Evolutionary conservation across 2,329 filamentous ascomycete genomes (phyloP), one percentile per base, ranked within the genome.

Genomic region (Balansia obtecta): DNA sequence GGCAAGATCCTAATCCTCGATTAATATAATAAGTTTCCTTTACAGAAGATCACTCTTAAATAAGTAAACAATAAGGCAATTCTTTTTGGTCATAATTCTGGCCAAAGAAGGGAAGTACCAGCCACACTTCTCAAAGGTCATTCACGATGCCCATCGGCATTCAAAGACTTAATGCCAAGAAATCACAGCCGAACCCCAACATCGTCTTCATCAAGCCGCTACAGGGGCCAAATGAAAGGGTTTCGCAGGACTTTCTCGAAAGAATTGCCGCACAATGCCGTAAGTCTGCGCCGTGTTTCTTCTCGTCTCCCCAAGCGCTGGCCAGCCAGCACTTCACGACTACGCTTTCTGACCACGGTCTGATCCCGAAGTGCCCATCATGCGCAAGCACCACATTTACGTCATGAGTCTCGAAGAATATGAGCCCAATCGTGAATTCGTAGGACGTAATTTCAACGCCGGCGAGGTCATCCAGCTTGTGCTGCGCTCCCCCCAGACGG

Each of bases 401-500:
- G 77, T 87, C 47, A 83, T 77, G 63, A 77, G 82, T 1, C 73
- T 95, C 0, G 88, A 94, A 64, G 88, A 95, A 62, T 88, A 87
- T 61, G 81, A 84, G 50, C 81, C 85, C 1, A 95, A 95, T 59
- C 71, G 71, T 41, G 87, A 94, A 65, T 95, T 95, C 60, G 82
- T 88, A 40, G 88, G 88, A 3, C 85, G 88, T 50, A 94, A 95
- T 63, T 94, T 95, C 73, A 95, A 95, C 58, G 85, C 84, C 8
- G 89, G 88, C 34, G 88, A 94, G 63, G 83, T 91, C 37, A 80
- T 95, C 47, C 88, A 95, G 67, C 75, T 95, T 1, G 88, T 95
- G 1, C 75, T 95, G 27, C 84, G 83, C 58, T 80, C 85, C 0
- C 76, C 74, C 0, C 71, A 68, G 4, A 77, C 75, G 0, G 79